phyloP scores from a whole-genome alignment of 805 yeast species.

The Saturnispora dispora region DNA sequence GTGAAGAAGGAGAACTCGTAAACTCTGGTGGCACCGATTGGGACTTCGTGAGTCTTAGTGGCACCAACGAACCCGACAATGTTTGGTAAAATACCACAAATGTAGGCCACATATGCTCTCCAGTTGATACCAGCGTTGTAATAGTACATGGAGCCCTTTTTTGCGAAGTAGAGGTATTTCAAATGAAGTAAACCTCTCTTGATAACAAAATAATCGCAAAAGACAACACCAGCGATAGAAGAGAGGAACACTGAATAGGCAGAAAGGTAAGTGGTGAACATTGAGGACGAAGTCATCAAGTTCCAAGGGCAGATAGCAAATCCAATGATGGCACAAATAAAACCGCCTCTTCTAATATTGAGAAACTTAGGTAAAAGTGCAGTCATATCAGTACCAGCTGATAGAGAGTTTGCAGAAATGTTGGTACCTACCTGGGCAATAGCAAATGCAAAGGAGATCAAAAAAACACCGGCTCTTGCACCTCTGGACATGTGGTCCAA shows the following conservation, averaged over 20 bases:
- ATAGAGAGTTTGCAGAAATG: slow-evolving; percentile 60
- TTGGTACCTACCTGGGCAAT: slow-evolving; percentile 75
- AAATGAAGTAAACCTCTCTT: slow-evolving; percentile 63
- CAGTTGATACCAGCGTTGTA: slow-evolving; percentile 67
- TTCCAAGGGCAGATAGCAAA: slow-evolving; percentile 79
- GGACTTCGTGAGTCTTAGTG: slow-evolving; percentile 58
- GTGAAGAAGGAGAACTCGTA: slow-evolving; percentile 69
- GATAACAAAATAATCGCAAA: slow-evolving; percentile 59
- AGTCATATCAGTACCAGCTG: slow-evolving; percentile 67
- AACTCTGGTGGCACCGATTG: slow-evolving; percentile 66
- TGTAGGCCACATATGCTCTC: slow-evolving; percentile 76
- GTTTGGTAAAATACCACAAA: slow-evolving; percentile 74
- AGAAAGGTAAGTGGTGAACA: slow-evolving; percentile 69
- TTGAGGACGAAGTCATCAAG: slow-evolving; percentile 56
- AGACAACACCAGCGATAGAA: slow-evolving; percentile 71
- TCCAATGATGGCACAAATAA: slow-evolving; percentile 63
- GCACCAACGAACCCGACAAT: slow-evolving; percentile 86
- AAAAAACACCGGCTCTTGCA: slow-evolving; percentile 71
- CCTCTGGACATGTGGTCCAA: slow-evolving; percentile 47
- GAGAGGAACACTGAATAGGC: slow-evolving; percentile 80
- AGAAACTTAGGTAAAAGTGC: slow-evolving; percentile 55
- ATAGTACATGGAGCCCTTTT: slow-evolving; percentile 41
- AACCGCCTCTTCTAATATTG: slow-evolving; percentile 74
- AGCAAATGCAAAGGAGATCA: slow-evolving; percentile 61
- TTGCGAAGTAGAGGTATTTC: slow-evolving; percentile 52